These are phyloP conservation scores for Alternaria sp. DNA, from an alignment of 2,329 filamentous ascomycete species.

Conservation along the genomic window DNA sequence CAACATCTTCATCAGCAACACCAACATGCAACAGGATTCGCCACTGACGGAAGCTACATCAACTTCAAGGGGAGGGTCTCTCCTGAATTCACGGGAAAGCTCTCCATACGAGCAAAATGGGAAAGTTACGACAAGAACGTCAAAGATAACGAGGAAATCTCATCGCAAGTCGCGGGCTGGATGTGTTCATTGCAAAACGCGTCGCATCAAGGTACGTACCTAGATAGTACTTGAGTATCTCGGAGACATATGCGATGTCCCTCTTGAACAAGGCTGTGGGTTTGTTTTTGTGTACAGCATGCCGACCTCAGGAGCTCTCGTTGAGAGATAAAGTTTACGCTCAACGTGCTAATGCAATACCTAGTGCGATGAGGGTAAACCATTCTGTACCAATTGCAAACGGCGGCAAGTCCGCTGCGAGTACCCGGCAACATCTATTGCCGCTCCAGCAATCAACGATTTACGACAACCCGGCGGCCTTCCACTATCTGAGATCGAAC, in stretches of 20 bases:
- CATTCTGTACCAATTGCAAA: slow-evolving; percentile 32
- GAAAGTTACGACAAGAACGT: background rate
- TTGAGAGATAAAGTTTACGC: background rate
- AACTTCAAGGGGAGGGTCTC: background rate
- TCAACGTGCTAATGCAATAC: background rate
- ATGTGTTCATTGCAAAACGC: slow-evolving; percentile 36
- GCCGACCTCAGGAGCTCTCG: background rate
- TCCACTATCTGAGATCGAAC: slow-evolving; percentile 29
- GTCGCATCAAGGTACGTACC: slow-evolving; percentile 34
- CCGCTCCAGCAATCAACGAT: background rate
- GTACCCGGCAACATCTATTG: slow-evolving; percentile 10
- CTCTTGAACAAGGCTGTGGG: background rate
- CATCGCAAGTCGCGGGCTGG: slow-evolving; percentile 39
- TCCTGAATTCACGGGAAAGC: background rate
- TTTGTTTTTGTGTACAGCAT: background rate
- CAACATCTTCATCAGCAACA: background rate
- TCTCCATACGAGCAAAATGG: background rate
- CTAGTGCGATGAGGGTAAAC: slow-evolving; percentile 39
- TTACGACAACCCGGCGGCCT: background rate
- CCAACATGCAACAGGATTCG: slow-evolving; percentile 24
- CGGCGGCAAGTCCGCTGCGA: slow-evolving; percentile 31
- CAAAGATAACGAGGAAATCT: slow-evolving; percentile 27
- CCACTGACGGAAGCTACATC: slow-evolving; percentile 14
- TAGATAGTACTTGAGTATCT: background rate
- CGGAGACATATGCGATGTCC: background rate